Conservation (phyloP, 1,284 basidiomycete species). For the Sphagnurus paluster region DNA sequence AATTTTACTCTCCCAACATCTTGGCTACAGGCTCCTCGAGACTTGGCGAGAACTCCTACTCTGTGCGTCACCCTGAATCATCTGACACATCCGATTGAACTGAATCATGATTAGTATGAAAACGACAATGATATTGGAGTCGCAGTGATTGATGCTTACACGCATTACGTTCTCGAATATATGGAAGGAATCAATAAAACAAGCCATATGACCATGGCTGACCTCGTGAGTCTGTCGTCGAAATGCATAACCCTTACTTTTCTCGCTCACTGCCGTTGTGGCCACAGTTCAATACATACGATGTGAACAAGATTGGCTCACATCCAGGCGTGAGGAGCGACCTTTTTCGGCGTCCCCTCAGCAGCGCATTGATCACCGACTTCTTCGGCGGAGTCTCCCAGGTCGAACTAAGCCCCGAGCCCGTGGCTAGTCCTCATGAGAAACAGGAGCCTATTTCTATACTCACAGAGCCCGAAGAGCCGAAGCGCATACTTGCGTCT, state of each 20-base stretch:
- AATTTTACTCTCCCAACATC: slow-evolving; percentile 95
- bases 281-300: slow-evolving; percentile 79
- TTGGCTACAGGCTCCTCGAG: slow-evolving; percentile 90
- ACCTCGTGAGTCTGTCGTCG: slow-evolving; percentile 63
- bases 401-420: slow-evolving; percentile 52
- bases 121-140: slow-evolving; percentile 94
- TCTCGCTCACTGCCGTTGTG: background rate
- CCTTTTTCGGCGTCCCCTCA: slow-evolving; percentile 72
- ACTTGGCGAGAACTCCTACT: slow-evolving; percentile 93
- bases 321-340: slow-evolving; percentile 71
- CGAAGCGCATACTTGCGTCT: background rate
- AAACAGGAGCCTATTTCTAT: background rate
- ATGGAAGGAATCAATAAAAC: slow-evolving; percentile 95
- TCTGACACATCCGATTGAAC: slow-evolving; percentile 1
- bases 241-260: background rate
- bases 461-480: background rate
- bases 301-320: slow-evolving; percentile 32
- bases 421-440: background rate
- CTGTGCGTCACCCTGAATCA: slow-evolving; percentile 52
- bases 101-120: slow-evolving; percentile 62
- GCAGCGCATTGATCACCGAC: slow-evolving; percentile 83
- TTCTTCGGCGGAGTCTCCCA: slow-evolving; percentile 94
- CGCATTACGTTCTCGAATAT: slow-evolving; percentile 88
- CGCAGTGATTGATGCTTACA: slow-evolving; percentile 94
- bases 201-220: slow-evolving; percentile 76